phyloP scores from a whole-genome alignment of 257 asterid genomes.

The Solanum neorickii region DNA sequence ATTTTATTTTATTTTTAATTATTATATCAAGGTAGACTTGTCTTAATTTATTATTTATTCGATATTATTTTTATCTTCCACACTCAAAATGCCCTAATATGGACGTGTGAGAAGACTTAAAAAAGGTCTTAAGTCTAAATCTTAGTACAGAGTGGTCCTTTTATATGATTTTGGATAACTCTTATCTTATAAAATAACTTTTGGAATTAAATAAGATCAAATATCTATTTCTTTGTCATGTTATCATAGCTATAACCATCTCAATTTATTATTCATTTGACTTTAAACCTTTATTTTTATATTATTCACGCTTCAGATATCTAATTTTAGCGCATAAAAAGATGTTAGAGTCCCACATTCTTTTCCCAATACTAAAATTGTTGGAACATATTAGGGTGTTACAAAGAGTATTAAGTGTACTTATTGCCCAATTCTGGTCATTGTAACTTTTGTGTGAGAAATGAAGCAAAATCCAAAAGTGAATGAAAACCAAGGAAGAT shows the following conservation, averaged over 20 bases:
- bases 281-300: background rate
- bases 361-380: background rate
- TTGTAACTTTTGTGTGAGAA: background rate
- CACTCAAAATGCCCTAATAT: background rate
- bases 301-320: rapidly evolving
- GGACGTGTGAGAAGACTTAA: background rate
- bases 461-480: background rate
- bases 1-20: too few species aligned
- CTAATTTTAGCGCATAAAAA: too few species aligned
- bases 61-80: background rate
- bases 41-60: too few species aligned
- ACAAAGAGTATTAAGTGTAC: background rate
- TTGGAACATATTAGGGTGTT: background rate
- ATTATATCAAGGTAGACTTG: rapidly evolving
- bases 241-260: background rate
- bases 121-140: too few species aligned
- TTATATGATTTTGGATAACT: background rate
- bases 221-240: background rate
- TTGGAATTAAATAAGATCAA: background rate
- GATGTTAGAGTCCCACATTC: background rate
- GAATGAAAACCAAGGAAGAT: background rate
- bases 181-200: background rate
- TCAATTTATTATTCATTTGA: too few species aligned
- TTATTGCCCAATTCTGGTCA: background rate
- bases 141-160: background rate